Percentiles rank a stretch among this genome's conserved stretches.
phyloP scores from a whole-genome alignment of 2,329 filamentous ascomycete species.

The Pestalotiopsis fici region DNA sequence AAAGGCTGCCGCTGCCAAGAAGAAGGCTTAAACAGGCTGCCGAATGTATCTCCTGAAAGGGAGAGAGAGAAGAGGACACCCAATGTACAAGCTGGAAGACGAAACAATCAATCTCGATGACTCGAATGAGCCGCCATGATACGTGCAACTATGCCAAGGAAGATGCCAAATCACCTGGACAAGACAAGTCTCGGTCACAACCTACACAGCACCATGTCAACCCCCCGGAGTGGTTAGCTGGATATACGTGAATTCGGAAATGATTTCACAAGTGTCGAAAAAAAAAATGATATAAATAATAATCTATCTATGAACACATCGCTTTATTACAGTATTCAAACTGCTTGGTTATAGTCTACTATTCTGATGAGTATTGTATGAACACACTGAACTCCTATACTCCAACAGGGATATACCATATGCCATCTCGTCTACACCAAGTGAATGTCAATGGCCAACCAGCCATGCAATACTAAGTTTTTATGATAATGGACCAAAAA shows the following conservation, averaged over 20 bases:
- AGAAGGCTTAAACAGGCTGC: constrained; percentile 71
- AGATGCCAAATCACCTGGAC: neutral
- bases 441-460: constrained; percentile 8
- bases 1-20: constrained; percentile 78
- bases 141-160: neutral
- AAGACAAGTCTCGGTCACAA: neutral
- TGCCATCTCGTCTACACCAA: constrained; percentile 4
- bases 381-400: constrained; percentile 5
- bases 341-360: neutral
- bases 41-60: neutral
- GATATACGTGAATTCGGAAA: neutral
- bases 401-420: neutral
- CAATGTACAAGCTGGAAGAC: neutral
- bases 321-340: neutral
- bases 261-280: neutral
- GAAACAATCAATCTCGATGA: neutral
- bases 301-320: neutral
- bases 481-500: neutral
- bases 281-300: neutral
- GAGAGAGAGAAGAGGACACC: neutral
- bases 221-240: neutral
- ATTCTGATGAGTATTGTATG: neutral
- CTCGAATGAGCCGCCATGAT: neutral
- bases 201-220: neutral
- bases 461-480: neutral